These are phyloP conservation scores for Kokia cookei DNA, from an alignment of 441 rosid species.

Conservation along the genomic window DNA sequence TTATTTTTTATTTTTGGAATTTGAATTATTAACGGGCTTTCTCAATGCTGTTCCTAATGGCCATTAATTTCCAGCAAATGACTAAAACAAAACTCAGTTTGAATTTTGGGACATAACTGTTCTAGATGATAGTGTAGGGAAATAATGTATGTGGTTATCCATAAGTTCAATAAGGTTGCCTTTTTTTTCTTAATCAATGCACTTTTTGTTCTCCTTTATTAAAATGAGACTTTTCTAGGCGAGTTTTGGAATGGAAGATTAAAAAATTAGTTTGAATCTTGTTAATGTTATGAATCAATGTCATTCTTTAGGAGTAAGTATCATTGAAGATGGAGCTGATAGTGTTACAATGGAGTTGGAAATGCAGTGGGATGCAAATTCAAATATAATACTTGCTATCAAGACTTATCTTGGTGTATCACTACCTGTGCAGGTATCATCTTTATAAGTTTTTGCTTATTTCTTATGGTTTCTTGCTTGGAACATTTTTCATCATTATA, in stretches of 20 bases:
- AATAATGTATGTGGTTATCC: background rate
- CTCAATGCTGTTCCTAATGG: background rate
- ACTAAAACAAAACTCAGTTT: background rate
- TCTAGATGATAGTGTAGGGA: background rate
- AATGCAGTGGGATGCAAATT: conserved; percentile 77
- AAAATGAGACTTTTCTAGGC: background rate
- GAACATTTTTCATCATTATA: background rate
- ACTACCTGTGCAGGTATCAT: conserved; percentile 61
- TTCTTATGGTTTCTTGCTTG: background rate
- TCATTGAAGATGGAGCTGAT: conserved; percentile 42
- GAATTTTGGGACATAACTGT: background rate
- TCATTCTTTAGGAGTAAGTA: conserved; percentile 41
- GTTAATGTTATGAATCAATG: background rate
- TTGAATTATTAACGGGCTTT: background rate
- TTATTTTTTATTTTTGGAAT: background rate
- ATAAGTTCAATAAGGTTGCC: background rate
- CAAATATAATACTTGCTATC: conserved; percentile 55
- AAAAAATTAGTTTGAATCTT: background rate
- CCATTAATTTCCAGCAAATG: background rate
- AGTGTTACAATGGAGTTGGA: conserved; percentile 68
- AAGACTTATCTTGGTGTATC: conserved; percentile 66
- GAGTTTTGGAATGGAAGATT: background rate
- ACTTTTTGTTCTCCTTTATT: background rate
- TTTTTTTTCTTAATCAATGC: background rate
- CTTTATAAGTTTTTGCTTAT: background rate